Evolutionary conservation across 75 land plant species (phyloP).

Genomic region (Picea sitchensis): DNA sequence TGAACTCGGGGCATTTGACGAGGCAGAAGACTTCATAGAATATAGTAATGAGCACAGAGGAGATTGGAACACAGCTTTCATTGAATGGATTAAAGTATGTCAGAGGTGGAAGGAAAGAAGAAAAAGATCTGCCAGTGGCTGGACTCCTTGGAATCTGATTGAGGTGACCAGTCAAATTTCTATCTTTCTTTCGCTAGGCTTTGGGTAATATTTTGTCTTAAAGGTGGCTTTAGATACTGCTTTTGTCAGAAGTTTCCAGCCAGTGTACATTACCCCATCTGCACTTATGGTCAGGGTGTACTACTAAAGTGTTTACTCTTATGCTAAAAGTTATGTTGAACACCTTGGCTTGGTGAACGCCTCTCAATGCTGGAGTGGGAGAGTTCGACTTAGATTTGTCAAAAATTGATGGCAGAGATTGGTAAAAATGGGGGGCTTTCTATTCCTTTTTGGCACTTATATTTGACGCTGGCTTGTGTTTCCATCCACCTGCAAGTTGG

Average conservation of each 20-base stretch:
- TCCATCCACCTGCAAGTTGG: no score
- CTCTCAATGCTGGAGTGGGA: no score
- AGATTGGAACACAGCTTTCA: constrained; percentile 76
- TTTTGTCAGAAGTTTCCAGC: background rate
- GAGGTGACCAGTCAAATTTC: constrained; percentile 40
- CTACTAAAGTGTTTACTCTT: background rate
- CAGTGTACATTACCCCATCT: background rate
- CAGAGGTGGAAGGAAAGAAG: constrained; percentile 42
- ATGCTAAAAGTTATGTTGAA: no score
- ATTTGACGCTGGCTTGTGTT: no score
- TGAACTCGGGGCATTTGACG: constrained; percentile 75
- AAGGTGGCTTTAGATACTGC: background rate
- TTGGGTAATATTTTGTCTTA: background rate
- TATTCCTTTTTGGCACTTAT: no score
- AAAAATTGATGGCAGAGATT: no score
- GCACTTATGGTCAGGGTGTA: background rate
- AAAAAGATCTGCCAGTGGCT: constrained; percentile 21
- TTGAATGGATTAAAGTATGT: constrained; percentile 54
- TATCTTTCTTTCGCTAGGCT: background rate
- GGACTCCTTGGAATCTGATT: constrained; percentile 70
- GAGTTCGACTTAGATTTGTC: no score
- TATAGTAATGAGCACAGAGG: constrained; percentile 41
- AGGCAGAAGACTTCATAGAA: constrained; percentile 65
- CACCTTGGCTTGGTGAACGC: no score
- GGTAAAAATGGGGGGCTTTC: no score